Conservation (phyloP, 2,329 filamentous ascomycete genomes). For the Scytalidium sp. region DNA sequence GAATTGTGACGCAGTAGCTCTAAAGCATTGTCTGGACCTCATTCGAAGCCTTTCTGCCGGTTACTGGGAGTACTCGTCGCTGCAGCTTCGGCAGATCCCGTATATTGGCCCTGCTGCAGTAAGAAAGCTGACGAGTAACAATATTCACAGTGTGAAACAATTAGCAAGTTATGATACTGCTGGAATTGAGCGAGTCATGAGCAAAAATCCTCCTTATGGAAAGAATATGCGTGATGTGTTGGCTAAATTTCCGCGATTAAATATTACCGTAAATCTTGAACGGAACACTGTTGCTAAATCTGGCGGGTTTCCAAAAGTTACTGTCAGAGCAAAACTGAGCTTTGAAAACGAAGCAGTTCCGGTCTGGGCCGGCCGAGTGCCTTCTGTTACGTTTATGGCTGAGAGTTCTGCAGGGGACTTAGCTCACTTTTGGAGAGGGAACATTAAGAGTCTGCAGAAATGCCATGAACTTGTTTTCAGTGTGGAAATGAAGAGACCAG, state of each 20-base stretch:
- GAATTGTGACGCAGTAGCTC: constrained; percentile 61
- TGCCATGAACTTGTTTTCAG: constrained; percentile 55
- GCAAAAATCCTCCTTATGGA: constrained; percentile 81
- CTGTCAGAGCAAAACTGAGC: constrained; percentile 64
- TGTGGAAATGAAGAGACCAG: constrained; percentile 49
- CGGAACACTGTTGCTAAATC: constrained; percentile 22
- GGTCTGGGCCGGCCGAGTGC: constrained; percentile 59
- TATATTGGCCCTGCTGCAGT: constrained; percentile 74
- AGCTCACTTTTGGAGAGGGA: constrained; percentile 64
- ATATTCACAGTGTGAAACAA: constrained; percentile 68
- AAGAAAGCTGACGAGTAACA: constrained; percentile 68
- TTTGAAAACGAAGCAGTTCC: constrained; percentile 67
- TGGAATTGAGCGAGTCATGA: constrained; percentile 73
- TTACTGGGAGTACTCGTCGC: constrained; percentile 72
- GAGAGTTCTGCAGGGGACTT: constrained; percentile 68
- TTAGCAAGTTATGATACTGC: constrained; percentile 65
- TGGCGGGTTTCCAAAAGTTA: constrained; percentile 48
- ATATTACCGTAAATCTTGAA: constrained; percentile 35
- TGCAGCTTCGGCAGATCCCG: constrained; percentile 80
- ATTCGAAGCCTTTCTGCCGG: constrained; percentile 72
- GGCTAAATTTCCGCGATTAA: constrained; percentile 64
- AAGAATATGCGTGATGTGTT: constrained; percentile 63
- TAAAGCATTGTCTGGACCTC: constrained; percentile 71
- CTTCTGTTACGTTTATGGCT: constrained; percentile 72
- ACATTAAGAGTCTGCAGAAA: constrained; percentile 62